Evolutionary conservation across 106 monocot species (phyloP).

Genomic region (Posidonia australis): DNA sequence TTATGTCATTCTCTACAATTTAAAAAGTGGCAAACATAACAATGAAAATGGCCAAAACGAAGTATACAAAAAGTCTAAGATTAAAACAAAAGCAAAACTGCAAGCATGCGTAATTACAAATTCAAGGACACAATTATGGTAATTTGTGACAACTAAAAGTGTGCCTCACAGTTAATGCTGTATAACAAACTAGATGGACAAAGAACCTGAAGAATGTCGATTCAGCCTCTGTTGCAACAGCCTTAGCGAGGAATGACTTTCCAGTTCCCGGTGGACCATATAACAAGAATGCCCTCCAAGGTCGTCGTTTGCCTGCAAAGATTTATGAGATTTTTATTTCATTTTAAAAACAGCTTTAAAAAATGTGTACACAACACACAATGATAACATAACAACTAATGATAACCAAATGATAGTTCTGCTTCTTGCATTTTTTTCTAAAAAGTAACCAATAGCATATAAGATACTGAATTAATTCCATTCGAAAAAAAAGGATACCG

Average conservation of each 20-base stretch:
- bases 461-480: too few species aligned
- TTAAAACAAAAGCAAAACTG: too few species aligned
- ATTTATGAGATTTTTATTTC: neutral
- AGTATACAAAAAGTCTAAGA: too few species aligned
- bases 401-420: too few species aligned
- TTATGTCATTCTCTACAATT: too few species aligned
- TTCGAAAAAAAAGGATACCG: too few species aligned
- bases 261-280: slow-evolving; percentile 89
- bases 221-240: slow-evolving; percentile 81
- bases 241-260: slow-evolving; percentile 80
- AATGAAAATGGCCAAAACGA: too few species aligned
- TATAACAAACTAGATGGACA: slow-evolving; percentile 1
- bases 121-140: neutral
- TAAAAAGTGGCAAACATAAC: too few species aligned
- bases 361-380: too few species aligned
- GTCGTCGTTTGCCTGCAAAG: slow-evolving; percentile 50
- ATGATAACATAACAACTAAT: neutral
- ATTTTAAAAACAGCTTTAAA: neutral
- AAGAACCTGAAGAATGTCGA: slow-evolving; percentile 67
- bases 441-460: too few species aligned
- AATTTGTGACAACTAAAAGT: neutral
- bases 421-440: too few species aligned
- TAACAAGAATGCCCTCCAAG: slow-evolving; percentile 83
- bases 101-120: too few species aligned
- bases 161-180: neutral